Conservation (phyloP, 148 eudicot genomes). For the Amaranthus palmeri region DNA sequence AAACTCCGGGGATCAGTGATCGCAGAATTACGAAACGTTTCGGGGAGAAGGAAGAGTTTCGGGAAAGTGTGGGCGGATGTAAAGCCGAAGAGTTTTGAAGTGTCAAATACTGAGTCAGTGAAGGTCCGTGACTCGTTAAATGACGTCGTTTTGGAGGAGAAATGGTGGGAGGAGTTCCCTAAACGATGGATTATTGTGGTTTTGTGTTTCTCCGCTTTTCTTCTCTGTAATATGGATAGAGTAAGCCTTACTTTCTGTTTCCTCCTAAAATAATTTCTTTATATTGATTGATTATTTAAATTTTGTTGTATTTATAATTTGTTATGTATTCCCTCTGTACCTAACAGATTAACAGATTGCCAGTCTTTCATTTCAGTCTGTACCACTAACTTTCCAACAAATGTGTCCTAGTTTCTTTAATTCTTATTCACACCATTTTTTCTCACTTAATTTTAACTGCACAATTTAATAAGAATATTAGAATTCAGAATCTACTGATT, state of each 20-base stretch:
- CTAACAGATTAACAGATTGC: too few relatives aligned
- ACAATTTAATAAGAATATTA: too few relatives aligned
- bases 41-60: slow-evolving; percentile 24
- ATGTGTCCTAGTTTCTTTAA: too few relatives aligned
- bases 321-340: too few relatives aligned
- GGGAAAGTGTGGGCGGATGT: slow-evolving; percentile 55
- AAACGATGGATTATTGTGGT: slow-evolving; percentile 84
- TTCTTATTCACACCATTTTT: too few relatives aligned
- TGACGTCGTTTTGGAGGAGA: slow-evolving; percentile 29
- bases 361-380: too few relatives aligned
- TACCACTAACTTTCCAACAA: too few relatives aligned
- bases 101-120: slow-evolving; percentile 12
- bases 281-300: neutral
- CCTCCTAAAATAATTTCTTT: neutral
- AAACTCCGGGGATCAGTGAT: neutral
- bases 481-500: too few relatives aligned
- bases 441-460: too few relatives aligned
- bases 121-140: slow-evolving; percentile 25
- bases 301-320: neutral
- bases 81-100: slow-evolving; percentile 44
- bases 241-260: slow-evolving; percentile 31
- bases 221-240: slow-evolving; percentile 96
- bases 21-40: slow-evolving; percentile 26
- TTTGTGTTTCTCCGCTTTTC: slow-evolving; percentile 83
- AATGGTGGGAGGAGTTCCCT: slow-evolving; percentile 85